Base-by-base conservation (phyloP, 2,329 filamentous ascomycete species). In the Lachnellula willkommii region DNA sequence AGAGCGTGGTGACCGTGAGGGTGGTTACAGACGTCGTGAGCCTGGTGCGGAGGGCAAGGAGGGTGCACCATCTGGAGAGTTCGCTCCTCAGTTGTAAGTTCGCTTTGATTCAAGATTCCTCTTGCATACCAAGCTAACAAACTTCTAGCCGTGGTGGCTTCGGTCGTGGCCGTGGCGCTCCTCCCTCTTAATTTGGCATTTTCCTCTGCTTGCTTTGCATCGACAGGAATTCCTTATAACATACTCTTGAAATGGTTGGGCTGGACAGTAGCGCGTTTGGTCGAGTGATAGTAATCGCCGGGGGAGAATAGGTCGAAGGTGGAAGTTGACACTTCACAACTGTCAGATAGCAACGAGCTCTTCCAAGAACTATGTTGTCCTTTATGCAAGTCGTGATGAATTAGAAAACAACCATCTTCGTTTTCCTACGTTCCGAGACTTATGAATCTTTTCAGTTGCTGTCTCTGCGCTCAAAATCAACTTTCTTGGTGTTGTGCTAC, bases 1-100 rank as follows among this genome's bases (percentile, higher is more conserved):
- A 65, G 81, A 82, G 71, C 74, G 81, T 66, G 77, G 77, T 67
- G 83, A 84, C 70, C 87, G 89, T 78, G 88, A 91, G 78, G 92
- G 92, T 75, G 89, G 88, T 74, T 96, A 96, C 85, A 83, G 92
- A 77, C 87, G 92, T 77, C 88, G 92, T 73, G 90, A 95, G 72
- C 87, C 84, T 78, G 88, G 85, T 72, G 61, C 52, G 24, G 86
- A 88, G 75, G 74, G 86, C 76, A 95, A 95, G 85, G 90, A 95
- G 81, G 90, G 90, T 72, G 89, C 87, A 82, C 89, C 90, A 74
- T 89, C 90, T 72, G 89, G 89, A 79, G 89, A 91, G 78, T 96
- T 94, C 77, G 87, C 88, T 79, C 91, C 91, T 74, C 85, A 88
- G 76, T 96, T 96, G 86, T 87, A 78, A 84, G 83, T 77, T 69